phyloP scores from a whole-genome alignment of 208 protist species.

The Wallacemonas sp. region DNA sequence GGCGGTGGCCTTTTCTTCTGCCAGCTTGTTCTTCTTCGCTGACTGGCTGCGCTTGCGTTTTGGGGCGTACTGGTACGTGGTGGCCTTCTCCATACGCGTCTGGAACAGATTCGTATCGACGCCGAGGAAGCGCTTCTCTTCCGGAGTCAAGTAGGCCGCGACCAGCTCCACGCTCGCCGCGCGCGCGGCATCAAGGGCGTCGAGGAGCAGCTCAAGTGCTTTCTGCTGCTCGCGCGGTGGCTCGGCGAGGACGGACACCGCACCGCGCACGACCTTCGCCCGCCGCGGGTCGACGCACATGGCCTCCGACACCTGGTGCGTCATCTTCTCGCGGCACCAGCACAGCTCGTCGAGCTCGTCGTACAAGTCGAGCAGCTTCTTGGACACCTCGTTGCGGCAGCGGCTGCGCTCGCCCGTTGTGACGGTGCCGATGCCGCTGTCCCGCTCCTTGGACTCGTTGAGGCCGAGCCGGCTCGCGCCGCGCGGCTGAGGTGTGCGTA shows the following conservation, averaged over 20 bases:
- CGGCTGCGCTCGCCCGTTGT: constrained; percentile 28
- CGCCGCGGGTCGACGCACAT: constrained; percentile 79
- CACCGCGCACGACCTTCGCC: constrained; percentile 36
- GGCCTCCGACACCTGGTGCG: constrained; percentile 38
- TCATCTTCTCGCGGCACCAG: constrained; percentile 47
- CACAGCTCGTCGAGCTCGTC: constrained; percentile 54
- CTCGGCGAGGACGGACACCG: constrained; percentile 37
- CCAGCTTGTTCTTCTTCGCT: background rate
- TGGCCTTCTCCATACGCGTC: constrained; percentile 45
- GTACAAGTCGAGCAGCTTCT: constrained; percentile 58
- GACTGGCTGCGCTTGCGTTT: background rate
- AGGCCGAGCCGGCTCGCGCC: background rate
- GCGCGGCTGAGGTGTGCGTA: no score
- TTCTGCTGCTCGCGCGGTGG: constrained; percentile 53
- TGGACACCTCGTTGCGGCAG: constrained; percentile 60
- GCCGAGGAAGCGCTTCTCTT: constrained; percentile 84
- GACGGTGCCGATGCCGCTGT: background rate
- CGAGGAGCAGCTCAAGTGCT: constrained; percentile 46
- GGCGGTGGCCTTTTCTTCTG: no score
- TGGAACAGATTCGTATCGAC: constrained; percentile 80
- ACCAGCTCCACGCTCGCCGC: constrained; percentile 62
- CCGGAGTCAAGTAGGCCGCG: constrained; percentile 58
- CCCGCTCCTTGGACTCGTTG: background rate
- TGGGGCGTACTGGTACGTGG: constrained; percentile 70
- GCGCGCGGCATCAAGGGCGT: constrained; percentile 37